phyloP scores from a whole-genome alignment of 2,329 filamentous ascomycete genomes.

The Phyllosticta paracitricarpa region DNA sequence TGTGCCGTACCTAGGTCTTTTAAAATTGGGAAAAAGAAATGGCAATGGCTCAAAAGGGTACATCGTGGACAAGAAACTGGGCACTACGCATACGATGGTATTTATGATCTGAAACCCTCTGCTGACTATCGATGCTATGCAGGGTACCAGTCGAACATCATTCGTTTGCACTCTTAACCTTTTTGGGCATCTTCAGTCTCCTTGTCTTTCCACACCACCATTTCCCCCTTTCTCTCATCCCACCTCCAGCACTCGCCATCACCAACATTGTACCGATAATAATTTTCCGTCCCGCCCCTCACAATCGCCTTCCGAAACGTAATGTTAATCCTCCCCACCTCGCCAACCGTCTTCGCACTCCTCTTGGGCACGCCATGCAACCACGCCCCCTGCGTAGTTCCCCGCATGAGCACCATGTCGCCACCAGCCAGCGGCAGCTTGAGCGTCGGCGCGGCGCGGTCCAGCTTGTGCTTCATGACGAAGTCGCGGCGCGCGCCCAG shows the following conservation, averaged over 20 bases:
- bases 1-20: no score
- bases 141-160: background rate
- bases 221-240: conserved; percentile 47
- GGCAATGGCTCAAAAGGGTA: no score
- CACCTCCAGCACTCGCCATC: conserved; percentile 58
- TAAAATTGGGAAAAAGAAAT: no score
- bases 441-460: conserved; percentile 27
- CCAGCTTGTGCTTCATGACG: conserved; percentile 66
- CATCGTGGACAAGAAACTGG: no score
- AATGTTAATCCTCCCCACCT: conserved; percentile 59
- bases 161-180: background rate
- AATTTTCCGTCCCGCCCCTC: conserved; percentile 67
- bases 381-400: conserved; percentile 66
- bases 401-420: conserved; percentile 72
- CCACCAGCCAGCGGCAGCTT: conserved; percentile 52
- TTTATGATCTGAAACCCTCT: no score
- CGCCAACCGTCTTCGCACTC: conserved; percentile 40
- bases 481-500: conserved; percentile 66
- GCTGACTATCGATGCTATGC: background rate
- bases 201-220: conserved; percentile 29
- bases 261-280: conserved; percentile 76
- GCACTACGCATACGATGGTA: no score
- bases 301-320: conserved; percentile 65
- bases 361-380: conserved; percentile 70
- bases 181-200: background rate